These are phyloP conservation scores for Aspergillus quadrilineatus DNA, from an alignment of 2,329 filamentous ascomycete genomes.

Conservation along the genomic window DNA sequence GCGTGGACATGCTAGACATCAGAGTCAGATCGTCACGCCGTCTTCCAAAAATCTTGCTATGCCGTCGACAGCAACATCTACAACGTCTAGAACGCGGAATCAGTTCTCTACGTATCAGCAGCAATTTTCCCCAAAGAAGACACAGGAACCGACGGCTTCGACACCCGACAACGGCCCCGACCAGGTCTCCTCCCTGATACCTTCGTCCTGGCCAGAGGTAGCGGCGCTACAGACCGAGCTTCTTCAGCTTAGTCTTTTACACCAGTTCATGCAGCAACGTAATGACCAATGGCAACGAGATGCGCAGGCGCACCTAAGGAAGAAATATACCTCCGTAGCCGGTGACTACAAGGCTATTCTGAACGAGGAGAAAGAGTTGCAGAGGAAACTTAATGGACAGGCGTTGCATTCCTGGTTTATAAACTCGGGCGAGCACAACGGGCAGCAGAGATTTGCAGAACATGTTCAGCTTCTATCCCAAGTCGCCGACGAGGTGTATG, in stretches of 20 bases:
- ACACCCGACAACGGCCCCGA: slow-evolving; percentile 18
- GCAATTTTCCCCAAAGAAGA: slow-evolving; percentile 41
- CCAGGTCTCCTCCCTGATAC: slow-evolving; percentile 23
- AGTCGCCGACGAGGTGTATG: slow-evolving; percentile 39
- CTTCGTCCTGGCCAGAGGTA: slow-evolving; percentile 36
- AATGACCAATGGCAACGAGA: slow-evolving; percentile 33
- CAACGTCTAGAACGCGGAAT: slow-evolving; percentile 27
- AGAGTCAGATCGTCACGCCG: slow-evolving; percentile 33
- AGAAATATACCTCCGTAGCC: slow-evolving; percentile 37
- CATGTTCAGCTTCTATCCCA: slow-evolving; percentile 42
- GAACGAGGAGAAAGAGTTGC: slow-evolving; percentile 33
- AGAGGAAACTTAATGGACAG: slow-evolving; percentile 36
- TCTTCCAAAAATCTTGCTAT: slow-evolving; percentile 20
- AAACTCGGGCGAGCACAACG: slow-evolving; percentile 30
- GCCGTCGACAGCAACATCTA: slow-evolving; percentile 18
- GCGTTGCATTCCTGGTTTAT: slow-evolving; percentile 36
- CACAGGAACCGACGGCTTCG: slow-evolving; percentile 24
- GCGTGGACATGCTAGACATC: slow-evolving; percentile 35
- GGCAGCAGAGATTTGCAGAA: slow-evolving; percentile 31
- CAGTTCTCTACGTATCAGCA: slow-evolving; percentile 41
- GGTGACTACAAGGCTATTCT: slow-evolving; percentile 33
- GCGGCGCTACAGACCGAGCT: slow-evolving; percentile 43
- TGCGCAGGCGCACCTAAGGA: slow-evolving; percentile 31
- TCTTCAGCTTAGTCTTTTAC: slow-evolving; percentile 44
- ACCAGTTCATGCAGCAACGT: slow-evolving; percentile 31